Base-by-base conservation (phyloP, 1,284 basidiomycete species). In the Ustanciosporium gigantosporum region DNA sequence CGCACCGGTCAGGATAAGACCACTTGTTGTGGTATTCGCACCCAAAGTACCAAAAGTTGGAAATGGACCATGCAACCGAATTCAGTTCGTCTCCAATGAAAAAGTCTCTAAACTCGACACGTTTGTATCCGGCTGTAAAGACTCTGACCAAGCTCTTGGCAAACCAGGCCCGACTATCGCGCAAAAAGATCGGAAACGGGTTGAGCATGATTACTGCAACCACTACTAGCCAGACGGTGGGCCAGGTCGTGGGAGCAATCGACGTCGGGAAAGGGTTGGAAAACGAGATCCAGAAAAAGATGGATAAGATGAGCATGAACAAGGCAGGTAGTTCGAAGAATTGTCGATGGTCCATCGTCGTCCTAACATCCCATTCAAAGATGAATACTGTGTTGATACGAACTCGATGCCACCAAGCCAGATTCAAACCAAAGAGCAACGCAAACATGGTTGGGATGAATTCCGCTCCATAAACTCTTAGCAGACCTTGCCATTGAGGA, bases 301-400 rank as follows among this genome's bases (percentile, higher is more conserved):
- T 88, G 46, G 83, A 85, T 1, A 96, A 83, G 0, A 87, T 83
- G n/a, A 86, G 80, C 36, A 93, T 82, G 16, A 94, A 78, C 53
- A 92, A 82, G 13, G 87, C 82, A 0, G 93, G 92, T 16, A 90
- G 83, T 88, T 93, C 68, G 50, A 91, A 86, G 73, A 88, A 96
- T 76, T 90, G 85, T 31, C 87, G 84, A 68, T 86, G 84, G 74
- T 95, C 90, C 41, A 94, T 81, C 27, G 83, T 84, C 23, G 87
- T 87, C 42, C 88, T 82, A 11, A 88, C 78, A 65, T 93, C 85
- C 50, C 66, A 76, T 41, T 77, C 74, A 68, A 96, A 93, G 41
- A 96, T 93, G 77, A 96, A 94, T 17, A 86, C 83, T 60, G 91
- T 91, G 76, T 94, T 95, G 73, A 95, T 90, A 35, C 89, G 82